Conservation (phyloP, 2,329 filamentous ascomycete species). For the Thielaviopsis musarum region DNA sequence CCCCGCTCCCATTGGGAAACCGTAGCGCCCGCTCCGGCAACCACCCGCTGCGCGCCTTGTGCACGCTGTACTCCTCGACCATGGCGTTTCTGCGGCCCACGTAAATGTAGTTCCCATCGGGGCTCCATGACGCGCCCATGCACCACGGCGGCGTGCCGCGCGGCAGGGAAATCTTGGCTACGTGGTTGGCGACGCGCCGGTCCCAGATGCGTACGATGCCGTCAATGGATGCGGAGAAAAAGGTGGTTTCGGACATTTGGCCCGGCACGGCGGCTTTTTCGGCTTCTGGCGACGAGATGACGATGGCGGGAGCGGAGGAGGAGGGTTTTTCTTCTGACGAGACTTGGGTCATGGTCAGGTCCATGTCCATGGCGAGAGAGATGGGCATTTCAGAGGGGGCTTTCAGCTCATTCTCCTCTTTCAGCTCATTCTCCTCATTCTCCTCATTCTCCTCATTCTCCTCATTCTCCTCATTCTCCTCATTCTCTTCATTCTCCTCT, state of each 20-base stretch:
- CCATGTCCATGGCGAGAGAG: constrained; percentile 11
- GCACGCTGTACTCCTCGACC: constrained; percentile 84
- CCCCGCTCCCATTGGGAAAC: constrained; percentile 76
- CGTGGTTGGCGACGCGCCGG: constrained; percentile 53
- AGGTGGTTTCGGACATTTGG: constrained; percentile 57
- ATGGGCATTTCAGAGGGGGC: too few relatives aligned
- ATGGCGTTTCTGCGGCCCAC: constrained; percentile 79
- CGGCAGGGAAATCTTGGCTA: constrained; percentile 62
- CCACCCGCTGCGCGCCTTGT: constrained; percentile 52
- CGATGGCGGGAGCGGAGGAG: constrained; percentile 2
- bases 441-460: too few relatives aligned
- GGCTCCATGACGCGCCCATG: constrained; percentile 93
- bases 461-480: too few relatives aligned
- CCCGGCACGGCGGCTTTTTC: constrained; percentile 32
- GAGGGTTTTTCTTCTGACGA: background rate
- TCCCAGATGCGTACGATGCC: constrained; percentile 92
- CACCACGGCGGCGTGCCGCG: constrained; percentile 83
- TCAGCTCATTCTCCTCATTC: too few relatives aligned
- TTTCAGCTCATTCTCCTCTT: too few relatives aligned
- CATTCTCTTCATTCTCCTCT: too few relatives aligned
- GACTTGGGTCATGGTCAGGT: background rate
- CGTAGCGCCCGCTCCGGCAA: constrained; percentile 64
- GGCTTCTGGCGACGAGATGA: constrained; percentile 15
- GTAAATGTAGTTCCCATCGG: constrained; percentile 89
- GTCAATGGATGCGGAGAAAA: constrained; percentile 77